phyloP scores from a whole-genome alignment of 2,329 filamentous ascomycete genomes.

The Venturia nashicola region DNA sequence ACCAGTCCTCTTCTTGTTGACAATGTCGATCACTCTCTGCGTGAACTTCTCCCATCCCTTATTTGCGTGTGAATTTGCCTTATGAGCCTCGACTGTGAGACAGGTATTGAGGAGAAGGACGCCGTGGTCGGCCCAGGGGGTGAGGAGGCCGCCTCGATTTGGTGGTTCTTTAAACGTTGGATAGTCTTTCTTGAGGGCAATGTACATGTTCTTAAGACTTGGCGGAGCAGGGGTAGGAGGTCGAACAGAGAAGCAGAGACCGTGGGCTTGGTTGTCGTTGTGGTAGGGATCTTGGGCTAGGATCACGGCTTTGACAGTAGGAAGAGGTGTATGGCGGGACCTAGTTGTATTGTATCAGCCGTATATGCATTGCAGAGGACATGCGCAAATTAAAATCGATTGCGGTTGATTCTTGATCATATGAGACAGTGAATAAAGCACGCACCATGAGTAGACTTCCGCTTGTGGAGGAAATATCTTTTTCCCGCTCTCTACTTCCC shows the following conservation, averaged over 20 bases:
- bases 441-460: slow-evolving; percentile 90
- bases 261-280: slow-evolving; percentile 89
- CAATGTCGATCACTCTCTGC: slow-evolving; percentile 78
- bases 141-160: slow-evolving; percentile 70
- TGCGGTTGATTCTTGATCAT: not conserved
- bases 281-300: slow-evolving; percentile 96
- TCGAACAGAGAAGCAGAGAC: slow-evolving; percentile 88
- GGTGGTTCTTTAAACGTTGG: slow-evolving; percentile 64
- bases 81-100: slow-evolving; percentile 79
- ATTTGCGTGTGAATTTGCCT: slow-evolving; percentile 74
- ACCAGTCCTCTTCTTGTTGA: slow-evolving; percentile 60
- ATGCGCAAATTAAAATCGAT: too few relatives aligned
- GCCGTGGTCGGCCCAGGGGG: slow-evolving; percentile 85
- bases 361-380: not conserved
- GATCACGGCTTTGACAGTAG: slow-evolving; percentile 83
- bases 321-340: slow-evolving; percentile 85
- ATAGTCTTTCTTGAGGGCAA: slow-evolving; percentile 75
- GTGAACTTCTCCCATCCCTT: slow-evolving; percentile 91
- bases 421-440: not conserved
- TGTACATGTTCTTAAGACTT: slow-evolving; percentile 90
- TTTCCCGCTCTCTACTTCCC: slow-evolving; percentile 59
- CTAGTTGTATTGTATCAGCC: slow-evolving; percentile 32
- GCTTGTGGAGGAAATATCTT: slow-evolving; percentile 78
- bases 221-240: slow-evolving; percentile 80
- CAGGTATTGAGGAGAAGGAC: slow-evolving; percentile 92